Percentiles rank a stretch among this genome's conserved stretches.
phyloP scores from a whole-genome alignment of 805 yeast genomes.

The Ogataea thermomethanolica region DNA sequence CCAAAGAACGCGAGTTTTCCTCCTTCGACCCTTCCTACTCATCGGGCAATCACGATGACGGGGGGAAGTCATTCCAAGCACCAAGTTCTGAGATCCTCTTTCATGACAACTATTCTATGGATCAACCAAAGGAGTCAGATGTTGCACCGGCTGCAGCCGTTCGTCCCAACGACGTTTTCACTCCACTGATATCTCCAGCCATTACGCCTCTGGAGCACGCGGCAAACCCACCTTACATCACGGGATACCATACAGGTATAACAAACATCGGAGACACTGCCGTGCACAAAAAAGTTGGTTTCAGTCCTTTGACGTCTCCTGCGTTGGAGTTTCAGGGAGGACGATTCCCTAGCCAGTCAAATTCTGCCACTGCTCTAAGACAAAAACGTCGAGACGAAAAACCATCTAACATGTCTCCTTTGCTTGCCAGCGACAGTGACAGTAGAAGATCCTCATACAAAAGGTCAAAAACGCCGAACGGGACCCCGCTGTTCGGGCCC shows the following conservation, averaged over 20 bases:
- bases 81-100: conserved; percentile 1
- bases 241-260: neutral
- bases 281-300: conserved; percentile 22
- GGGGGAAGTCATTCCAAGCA: neutral
- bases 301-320: conserved; percentile 62
- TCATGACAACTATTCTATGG: conserved; percentile 13
- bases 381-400: conserved; percentile 31
- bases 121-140: conserved; percentile 6
- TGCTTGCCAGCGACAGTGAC: conserved; percentile 22
- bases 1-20: too few relatives aligned
- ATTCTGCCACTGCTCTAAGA: conserved; percentile 19
- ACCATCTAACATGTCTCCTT: conserved; percentile 17
- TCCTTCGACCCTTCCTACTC: neutral
- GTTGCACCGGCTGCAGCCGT: conserved; percentile 25
- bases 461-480: conserved; percentile 38
- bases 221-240: conserved; percentile 10
- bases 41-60: neutral
- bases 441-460: conserved; percentile 24
- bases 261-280: neutral
- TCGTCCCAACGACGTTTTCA: conserved; percentile 60
- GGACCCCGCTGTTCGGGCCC: conserved; percentile 40
- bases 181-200: conserved; percentile 76
- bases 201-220: conserved; percentile 55
- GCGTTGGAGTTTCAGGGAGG: conserved; percentile 51
- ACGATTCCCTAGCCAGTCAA: conserved; percentile 18